These are phyloP conservation scores for Oryza meyeriana DNA, from an alignment of 176 grass and related monocot genomes.

Conservation along the genomic window DNA sequence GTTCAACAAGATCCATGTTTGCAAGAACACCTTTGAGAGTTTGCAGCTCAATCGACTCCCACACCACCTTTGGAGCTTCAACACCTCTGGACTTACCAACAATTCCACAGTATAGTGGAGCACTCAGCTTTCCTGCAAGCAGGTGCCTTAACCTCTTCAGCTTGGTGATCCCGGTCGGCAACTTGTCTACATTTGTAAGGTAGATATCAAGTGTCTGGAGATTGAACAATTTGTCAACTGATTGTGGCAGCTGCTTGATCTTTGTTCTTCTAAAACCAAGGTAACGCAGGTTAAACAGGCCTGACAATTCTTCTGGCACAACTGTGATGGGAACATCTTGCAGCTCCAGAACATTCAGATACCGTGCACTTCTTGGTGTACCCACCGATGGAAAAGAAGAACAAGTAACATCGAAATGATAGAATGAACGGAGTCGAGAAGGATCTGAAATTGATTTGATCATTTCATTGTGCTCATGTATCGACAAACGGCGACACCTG, in stretches of 20 bases:
- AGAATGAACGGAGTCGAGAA: conserved; percentile 27
- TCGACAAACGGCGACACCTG: background rate
- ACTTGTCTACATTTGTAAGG: conserved; percentile 26
- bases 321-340: conserved; percentile 2
- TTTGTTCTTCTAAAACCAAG: conserved; percentile 30
- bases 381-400: conserved; percentile 11
- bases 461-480: conserved; percentile 23
- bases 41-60: conserved; percentile 11
- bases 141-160: conserved; percentile 35
- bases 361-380: background rate
- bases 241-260: conserved; percentile 23
- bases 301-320: conserved; percentile 17
- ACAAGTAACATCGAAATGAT: conserved; percentile 1
- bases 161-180: conserved; percentile 36
- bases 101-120: background rate
- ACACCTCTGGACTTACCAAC: conserved; percentile 18
- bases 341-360: conserved; percentile 18
- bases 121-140: conserved; percentile 14
- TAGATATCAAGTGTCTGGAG: conserved; percentile 33
- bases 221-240: conserved; percentile 27
- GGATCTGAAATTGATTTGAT: background rate
- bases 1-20: background rate
- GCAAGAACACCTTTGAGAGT: conserved; percentile 21
- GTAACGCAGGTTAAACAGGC: conserved; percentile 36
- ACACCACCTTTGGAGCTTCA: background rate